Percentiles rank a stretch among this genome's conserved stretches.
Evolutionary conservation across 2,329 filamentous ascomycete genomes (phyloP).

Genomic region (Aspergillus aculeatus): DNA sequence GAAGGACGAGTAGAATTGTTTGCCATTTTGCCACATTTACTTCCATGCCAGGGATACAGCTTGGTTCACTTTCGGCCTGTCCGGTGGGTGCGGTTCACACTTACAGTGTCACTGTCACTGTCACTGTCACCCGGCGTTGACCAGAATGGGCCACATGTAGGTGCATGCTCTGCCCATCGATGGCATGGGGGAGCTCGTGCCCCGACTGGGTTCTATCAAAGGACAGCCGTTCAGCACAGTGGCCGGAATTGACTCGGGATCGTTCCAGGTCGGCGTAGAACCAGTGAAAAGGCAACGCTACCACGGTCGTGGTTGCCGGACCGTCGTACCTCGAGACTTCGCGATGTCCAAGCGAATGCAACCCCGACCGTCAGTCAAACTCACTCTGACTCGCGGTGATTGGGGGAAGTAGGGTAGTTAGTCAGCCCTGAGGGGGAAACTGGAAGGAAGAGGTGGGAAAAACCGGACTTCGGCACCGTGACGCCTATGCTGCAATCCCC

Average conservation of each 20-base stretch:
- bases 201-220: background rate
- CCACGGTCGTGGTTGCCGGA: background rate
- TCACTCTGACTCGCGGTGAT: background rate
- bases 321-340: background rate
- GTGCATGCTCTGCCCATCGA: background rate
- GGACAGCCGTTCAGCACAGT: background rate
- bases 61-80: background rate
- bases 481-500: background rate
- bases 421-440: background rate
- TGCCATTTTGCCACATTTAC: background rate
- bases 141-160: background rate
- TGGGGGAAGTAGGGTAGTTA: background rate
- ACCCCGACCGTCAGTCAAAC: constrained; percentile 1
- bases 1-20: background rate
- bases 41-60: background rate
- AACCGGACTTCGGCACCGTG: background rate
- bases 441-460: no score
- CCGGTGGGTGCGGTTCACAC: background rate
- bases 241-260: background rate
- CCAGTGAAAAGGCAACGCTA: background rate
- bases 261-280: background rate
- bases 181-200: background rate
- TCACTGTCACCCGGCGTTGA: background rate
- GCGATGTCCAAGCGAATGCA: constrained; percentile 7
- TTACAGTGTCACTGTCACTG: background rate